These are phyloP conservation scores for Rhodotorula sphaerocarpa DNA, from an alignment of 768 basidiomycete species.

Conservation along the genomic window DNA sequence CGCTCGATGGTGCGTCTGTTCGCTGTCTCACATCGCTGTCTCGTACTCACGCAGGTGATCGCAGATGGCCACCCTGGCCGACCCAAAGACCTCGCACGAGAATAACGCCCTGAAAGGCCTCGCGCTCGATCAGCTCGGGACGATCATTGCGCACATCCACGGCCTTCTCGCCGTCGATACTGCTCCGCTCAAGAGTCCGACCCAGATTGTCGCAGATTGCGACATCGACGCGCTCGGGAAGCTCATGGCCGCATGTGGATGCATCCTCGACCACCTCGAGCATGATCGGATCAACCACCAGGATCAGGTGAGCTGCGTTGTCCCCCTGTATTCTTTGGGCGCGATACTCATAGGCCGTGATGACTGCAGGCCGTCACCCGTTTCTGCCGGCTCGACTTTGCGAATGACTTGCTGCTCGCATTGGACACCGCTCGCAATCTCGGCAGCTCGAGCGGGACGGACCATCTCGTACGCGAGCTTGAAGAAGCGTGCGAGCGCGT, in stretches of 20 bases:
- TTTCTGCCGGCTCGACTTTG: not conserved
- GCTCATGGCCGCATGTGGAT: conserved; percentile 57
- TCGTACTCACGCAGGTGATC: not conserved
- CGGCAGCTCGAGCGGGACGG: not conserved
- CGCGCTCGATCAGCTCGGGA: conserved; percentile 84
- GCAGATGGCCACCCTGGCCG: conserved; percentile 73
- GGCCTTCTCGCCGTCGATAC: conserved; percentile 47
- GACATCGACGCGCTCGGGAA: conserved; percentile 53
- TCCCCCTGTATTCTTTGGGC: not conserved
- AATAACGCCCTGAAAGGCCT: conserved; percentile 77
- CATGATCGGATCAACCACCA: conserved; percentile 54
- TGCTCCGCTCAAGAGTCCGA: conserved; percentile 49
- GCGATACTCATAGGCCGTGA: not conserved
- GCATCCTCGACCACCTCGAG: conserved; percentile 58
- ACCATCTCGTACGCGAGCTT: not conserved
- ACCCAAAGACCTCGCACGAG: conserved; percentile 65
- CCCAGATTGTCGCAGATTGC: conserved; percentile 57
- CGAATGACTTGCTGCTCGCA: conserved; percentile 1
- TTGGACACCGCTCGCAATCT: not conserved
- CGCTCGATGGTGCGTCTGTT: conserved; percentile 67
- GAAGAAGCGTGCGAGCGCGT: not conserved
- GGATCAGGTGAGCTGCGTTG: conserved; percentile 62
- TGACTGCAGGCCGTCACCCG: conserved; percentile 2
- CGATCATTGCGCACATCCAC: conserved; percentile 77
- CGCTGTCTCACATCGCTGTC: not conserved